A percentile compares a stretch with the other conserved stretches of the same genome.
Evolutionary conservation across 345 rosid genomes (phyloP).

Genomic region (Noccaea caerulescens): DNA sequence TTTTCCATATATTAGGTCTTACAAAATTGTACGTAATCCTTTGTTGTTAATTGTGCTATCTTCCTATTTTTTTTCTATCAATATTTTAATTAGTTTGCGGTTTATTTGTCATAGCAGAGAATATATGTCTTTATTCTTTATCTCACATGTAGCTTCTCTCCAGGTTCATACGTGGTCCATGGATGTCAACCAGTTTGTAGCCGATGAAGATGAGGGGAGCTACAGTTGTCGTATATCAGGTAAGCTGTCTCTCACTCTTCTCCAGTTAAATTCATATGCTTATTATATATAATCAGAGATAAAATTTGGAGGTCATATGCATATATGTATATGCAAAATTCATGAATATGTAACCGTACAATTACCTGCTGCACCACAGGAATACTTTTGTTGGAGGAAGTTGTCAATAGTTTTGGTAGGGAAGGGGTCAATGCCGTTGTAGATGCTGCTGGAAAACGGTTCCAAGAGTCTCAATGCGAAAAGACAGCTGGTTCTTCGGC

Average conservation of each 20-base stretch:
- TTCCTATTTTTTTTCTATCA: conserved; percentile 19
- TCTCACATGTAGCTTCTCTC: conserved; percentile 31
- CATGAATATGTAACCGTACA: conserved; percentile 7
- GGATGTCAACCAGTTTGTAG: conserved; percentile 89
- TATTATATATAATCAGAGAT: background rate
- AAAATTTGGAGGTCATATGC: conserved; percentile 25
- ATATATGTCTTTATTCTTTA: conserved; percentile 16
- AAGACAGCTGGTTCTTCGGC: conserved; percentile 68
- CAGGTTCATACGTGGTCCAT: conserved; percentile 82
- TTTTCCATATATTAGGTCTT: conserved; percentile 17
- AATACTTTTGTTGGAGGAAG: conserved; percentile 84
- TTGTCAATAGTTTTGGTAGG: conserved; percentile 68
- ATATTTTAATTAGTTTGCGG: background rate
- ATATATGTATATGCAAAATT: conserved; percentile 18
- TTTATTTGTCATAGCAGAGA: conserved; percentile 20
- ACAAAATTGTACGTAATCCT: conserved; percentile 14
- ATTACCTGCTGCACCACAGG: conserved; percentile 54
- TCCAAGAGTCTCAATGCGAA: conserved; percentile 72
- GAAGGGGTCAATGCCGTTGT: conserved; percentile 77
- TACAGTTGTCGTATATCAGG: conserved; percentile 94
- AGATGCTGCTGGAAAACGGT: conserved; percentile 65
- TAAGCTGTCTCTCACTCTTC: conserved; percentile 41
- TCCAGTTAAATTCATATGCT: conserved; percentile 21
- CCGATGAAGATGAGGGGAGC: conserved; percentile 89
- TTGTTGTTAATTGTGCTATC: conserved; percentile 11